These are phyloP conservation scores for Ophidiomyces ophidiicola DNA, from an alignment of 2,329 filamentous ascomycete genomes.

Conservation along the genomic window DNA sequence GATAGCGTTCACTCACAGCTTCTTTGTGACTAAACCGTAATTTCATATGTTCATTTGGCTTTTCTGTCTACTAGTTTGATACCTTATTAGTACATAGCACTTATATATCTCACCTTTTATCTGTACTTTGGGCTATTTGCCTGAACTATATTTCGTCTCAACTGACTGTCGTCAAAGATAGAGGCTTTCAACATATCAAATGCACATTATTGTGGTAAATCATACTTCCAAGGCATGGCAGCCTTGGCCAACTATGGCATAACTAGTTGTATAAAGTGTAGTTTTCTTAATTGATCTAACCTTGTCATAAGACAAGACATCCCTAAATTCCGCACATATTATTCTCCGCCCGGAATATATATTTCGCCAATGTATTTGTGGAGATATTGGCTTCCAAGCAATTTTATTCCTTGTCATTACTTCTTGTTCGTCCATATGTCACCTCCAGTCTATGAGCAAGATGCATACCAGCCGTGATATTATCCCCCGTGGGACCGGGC, in stretches of 20 bases:
- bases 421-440: constrained; percentile 50
- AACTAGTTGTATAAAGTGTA: no score
- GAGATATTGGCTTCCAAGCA: no score
- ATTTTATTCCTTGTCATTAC: no score
- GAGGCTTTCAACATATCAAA: no score
- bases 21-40: constrained; percentile 1
- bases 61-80: constrained; percentile 6
- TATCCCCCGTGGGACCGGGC: constrained; percentile 31
- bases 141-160: background rate
- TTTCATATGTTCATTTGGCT: constrained; percentile 18
- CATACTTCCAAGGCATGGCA: no score
- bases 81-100: constrained; percentile 10
- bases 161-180: constrained; percentile 2
- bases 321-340: no score
- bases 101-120: constrained; percentile 1
- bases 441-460: constrained; percentile 45
- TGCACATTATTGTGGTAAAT: no score
- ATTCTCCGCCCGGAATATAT: no score
- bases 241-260: no score
- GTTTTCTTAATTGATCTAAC: no score
- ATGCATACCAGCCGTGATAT: constrained; percentile 48
- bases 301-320: no score
- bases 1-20: constrained; percentile 9
- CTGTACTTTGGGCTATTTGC: background rate
- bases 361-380: no score